Base-by-base conservation (phyloP, 75 land plant species). In the Adiantum capillusveneris region DNA sequence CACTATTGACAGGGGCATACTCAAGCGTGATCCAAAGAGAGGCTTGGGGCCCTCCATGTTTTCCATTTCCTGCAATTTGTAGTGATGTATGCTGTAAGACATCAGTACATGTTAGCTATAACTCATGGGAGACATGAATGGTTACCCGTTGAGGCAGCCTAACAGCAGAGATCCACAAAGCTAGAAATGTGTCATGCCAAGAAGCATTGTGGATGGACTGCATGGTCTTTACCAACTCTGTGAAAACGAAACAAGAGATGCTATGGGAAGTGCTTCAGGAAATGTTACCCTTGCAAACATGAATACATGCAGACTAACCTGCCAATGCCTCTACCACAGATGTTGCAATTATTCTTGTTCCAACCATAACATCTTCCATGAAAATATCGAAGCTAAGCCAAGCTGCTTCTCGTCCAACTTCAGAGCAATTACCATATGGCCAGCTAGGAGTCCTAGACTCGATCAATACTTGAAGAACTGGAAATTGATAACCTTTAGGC, bases 321-420 rank as follows among this genome's bases (percentile, higher is more conserved):
- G 77, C 78, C 30, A 93, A 79, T 50, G 60, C 65, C 62, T 85
- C 87, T 45, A 88, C 70, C 19, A 90, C 75, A 70, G 84, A 76
- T 43, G 79, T 69, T 26, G 84, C 77, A 25, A 71, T 62, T 36
- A 88, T 70, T 58, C 69, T 66, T n/a, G 68, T 73, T 45, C 87
- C 83, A 72, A 83, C 90, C 73, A 88, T 74, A 11, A 72, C 63
- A 71, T 84, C 77, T 58, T 93, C 98, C 48, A 93, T 74, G 37
- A 73, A 77, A 31, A 93, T 62, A 58, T 93, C 98, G 45, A 93
- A 67, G 7, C 96, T 90, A 62, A 93, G 74, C 98, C 98, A 93
- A 18, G 76, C 61, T 11, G 89, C 63, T 66, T 81, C 75, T 52
- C 65, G 69, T 22, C 82, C 82, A 53, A 71, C 44, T 27, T 79